These are phyloP conservation scores for Kodamaea suecica DNA, from an alignment of 1,139 yeast species.

Conservation along the genomic window DNA sequence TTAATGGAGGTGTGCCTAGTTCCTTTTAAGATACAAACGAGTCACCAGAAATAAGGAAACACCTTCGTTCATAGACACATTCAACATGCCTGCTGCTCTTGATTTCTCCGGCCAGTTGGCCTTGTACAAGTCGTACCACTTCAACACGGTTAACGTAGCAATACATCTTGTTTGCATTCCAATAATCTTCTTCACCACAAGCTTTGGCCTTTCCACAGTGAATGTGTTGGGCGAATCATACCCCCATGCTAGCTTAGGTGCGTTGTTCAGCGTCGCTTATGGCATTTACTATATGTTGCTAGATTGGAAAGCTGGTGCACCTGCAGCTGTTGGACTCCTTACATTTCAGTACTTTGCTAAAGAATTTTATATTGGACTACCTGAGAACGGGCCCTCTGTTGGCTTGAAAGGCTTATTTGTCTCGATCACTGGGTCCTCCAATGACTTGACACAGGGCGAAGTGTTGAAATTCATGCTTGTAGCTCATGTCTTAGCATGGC, in stretches of 20 bases:
- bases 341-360: slow-evolving; percentile 43
- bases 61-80: not conserved
- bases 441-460: slow-evolving; percentile 13
- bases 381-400: slow-evolving; percentile 25
- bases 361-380: slow-evolving; percentile 17
- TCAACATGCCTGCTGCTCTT: slow-evolving; percentile 19
- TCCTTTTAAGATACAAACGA: no score
- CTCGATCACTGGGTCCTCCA: slow-evolving; percentile 10
- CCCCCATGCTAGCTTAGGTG: slow-evolving; percentile 42
- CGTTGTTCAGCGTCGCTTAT: slow-evolving; percentile 31
- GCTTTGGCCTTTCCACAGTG: slow-evolving; percentile 35
- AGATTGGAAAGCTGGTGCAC: slow-evolving; percentile 42
- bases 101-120: slow-evolving; percentile 67
- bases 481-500: slow-evolving; percentile 62
- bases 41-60: not conserved
- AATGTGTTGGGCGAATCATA: slow-evolving; percentile 16
- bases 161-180: slow-evolving; percentile 86
- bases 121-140: slow-evolving; percentile 83
- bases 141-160: slow-evolving; percentile 61
- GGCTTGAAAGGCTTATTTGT: slow-evolving; percentile 18
- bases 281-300: slow-evolving; percentile 42
- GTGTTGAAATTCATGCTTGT: slow-evolving; percentile 17
- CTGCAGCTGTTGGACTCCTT: slow-evolving; percentile 34
- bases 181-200: slow-evolving; percentile 56
- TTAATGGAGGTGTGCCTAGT: no score